These are phyloP conservation scores for Ophiostoma montium DNA, from an alignment of 2,329 filamentous ascomycete genomes.

Conservation along the genomic window DNA sequence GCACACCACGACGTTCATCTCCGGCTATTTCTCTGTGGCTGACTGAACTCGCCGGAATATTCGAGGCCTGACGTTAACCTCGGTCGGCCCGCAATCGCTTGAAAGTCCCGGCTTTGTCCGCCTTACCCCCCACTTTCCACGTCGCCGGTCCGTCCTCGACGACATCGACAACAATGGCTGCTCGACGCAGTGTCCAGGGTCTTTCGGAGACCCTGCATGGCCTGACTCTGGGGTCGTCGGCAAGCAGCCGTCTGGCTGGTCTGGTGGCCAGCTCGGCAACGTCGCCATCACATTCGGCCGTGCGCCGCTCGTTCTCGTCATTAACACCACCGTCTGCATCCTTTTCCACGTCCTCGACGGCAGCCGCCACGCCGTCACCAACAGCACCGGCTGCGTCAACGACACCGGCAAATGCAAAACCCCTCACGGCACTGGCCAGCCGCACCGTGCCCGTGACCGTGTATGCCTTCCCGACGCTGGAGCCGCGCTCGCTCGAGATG, in stretches of 20 bases:
- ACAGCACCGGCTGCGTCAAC: background rate
- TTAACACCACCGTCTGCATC: background rate
- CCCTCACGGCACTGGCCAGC: constrained; percentile 25
- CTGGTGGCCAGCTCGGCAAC: background rate
- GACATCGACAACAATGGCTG: constrained; percentile 9
- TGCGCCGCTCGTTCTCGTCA: background rate
- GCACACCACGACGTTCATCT: background rate
- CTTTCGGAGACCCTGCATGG: constrained; percentile 9
- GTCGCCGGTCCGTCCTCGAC: background rate
- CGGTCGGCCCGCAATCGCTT: background rate
- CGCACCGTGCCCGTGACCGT: constrained; percentile 74
- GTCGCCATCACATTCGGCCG: background rate
- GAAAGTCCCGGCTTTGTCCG: background rate
- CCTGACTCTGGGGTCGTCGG: constrained; percentile 3
- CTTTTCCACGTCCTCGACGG: background rate
- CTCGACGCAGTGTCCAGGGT: constrained; percentile 9
- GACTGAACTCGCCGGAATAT: background rate
- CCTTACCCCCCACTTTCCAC: background rate
- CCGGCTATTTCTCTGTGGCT: background rate
- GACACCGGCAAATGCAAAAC: background rate
- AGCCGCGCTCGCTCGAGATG: constrained; percentile 62
- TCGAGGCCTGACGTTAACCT: background rate
- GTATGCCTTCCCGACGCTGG: constrained; percentile 79
- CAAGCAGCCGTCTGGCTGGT: background rate
- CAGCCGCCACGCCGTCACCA: background rate